Base-by-base conservation (phyloP, 768 basidiomycete genomes). In the Pulveroboletus ravenelii region DNA sequence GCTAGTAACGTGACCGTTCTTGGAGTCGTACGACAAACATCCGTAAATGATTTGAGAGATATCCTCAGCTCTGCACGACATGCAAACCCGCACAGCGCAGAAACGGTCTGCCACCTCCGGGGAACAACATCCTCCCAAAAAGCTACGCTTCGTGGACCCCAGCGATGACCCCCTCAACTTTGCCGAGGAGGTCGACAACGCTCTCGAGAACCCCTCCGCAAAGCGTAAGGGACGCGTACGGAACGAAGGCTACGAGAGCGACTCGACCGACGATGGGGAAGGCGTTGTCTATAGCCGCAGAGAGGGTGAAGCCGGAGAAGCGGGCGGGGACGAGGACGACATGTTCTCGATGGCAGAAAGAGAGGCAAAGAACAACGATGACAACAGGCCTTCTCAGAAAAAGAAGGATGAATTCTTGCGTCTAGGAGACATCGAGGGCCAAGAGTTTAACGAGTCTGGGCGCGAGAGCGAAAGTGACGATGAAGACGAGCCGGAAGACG, bases 401-500 rank as follows among this genome's bases (percentile, higher is more conserved):
- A 80, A 81, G 69, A 79, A 81, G 62, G 79, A 83, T 55, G 81
- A 83, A 62, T 96, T 78, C 65, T 72, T 99, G 68, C 78, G 89
- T 43, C 73, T 98, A 15, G 91, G 91, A 7, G 95, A 99, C 65
- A 95, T 98, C 61, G 94, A 97, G 67, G 96, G 96, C 0, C 96
- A 99, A 66, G 94, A 93, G 64, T 98, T 99, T 23, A 59, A 68
- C 52, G 62, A 53, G 23, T 57, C 55, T 5, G 68, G 56, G 17
- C 32, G 39, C 59, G 79, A 73, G 23, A 73, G 72, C 35, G 66
- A 54, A 12, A 71, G 72, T 0, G 75, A 65, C 4, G 74, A 75
- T 0, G 80, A 70, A 0, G 73, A 66, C 14, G 77, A 72, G 48
- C 74, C 72, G 6, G 74, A 72, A 54, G 80, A 93, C 62, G 87